Conservation (phyloP, 2,329 filamentous ascomycete species). For the Curvularia hawaiiensis region DNA sequence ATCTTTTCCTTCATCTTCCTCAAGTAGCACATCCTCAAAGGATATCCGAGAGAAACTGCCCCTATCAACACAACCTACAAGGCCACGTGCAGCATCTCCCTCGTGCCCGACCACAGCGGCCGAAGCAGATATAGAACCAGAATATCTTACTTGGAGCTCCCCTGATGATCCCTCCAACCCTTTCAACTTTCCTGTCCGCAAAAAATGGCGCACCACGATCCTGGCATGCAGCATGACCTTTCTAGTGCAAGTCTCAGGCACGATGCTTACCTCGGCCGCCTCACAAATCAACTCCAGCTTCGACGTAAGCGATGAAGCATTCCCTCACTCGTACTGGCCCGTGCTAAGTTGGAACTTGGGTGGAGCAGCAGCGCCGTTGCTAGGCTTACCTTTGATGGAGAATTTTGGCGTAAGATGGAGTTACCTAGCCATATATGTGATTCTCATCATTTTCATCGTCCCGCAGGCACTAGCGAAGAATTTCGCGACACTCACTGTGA, state of each 20-base stretch:
- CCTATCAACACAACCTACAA: not conserved
- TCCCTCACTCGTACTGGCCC: slow-evolving; percentile 51
- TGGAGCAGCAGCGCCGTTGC: slow-evolving; percentile 49
- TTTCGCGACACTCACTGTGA: slow-evolving; percentile 53
- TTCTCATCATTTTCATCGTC: slow-evolving; percentile 51
- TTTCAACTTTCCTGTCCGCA: slow-evolving; percentile 50
- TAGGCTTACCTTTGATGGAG: slow-evolving; percentile 53
- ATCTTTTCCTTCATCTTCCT: not conserved
- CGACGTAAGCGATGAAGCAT: slow-evolving; percentile 44
- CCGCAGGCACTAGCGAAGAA: slow-evolving; percentile 52
- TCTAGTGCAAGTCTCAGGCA: slow-evolving; percentile 40
- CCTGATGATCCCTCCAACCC: slow-evolving; percentile 36
- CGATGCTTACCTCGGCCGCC: slow-evolving; percentile 41
- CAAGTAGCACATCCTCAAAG: not conserved
- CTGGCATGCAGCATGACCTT: slow-evolving; percentile 52
- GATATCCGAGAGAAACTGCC: not conserved
- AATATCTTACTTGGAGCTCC: slow-evolving; percentile 27
- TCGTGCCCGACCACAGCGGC: not conserved
- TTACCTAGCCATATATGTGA: slow-evolving; percentile 50
- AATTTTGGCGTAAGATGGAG: slow-evolving; percentile 52
- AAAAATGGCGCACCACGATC: slow-evolving; percentile 52
- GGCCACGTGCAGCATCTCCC: not conserved
- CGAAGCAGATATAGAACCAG: not conserved
- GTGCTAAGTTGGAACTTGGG: slow-evolving; percentile 51
- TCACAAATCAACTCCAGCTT: slow-evolving; percentile 49